Conservation (phyloP, 805 yeast species). For the Komagataella kurtzmanii region DNA sequence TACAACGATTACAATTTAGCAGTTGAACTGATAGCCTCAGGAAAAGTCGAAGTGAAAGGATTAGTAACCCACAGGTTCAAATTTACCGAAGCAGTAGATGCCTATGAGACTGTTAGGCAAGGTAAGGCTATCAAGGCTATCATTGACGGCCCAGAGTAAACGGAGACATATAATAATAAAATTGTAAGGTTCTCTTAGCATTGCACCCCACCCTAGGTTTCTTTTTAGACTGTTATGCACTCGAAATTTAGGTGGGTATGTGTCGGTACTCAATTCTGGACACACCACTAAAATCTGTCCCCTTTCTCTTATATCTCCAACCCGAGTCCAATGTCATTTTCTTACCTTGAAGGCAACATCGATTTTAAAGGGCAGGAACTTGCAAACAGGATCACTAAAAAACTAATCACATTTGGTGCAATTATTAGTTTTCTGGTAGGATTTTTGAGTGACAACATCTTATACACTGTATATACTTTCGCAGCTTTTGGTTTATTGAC, state of each 20-base stretch:
- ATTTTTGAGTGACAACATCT: conserved; percentile 29
- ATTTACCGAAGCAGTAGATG: conserved; percentile 62
- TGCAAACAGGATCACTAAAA: conserved; percentile 19
- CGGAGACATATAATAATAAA: not conserved
- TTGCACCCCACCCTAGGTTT: no score
- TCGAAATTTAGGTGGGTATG: not conserved
- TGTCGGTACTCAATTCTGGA: not conserved
- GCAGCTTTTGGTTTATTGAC: conserved; percentile 19
- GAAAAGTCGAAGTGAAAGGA: conserved; percentile 50
- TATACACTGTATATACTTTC: conserved; percentile 23
- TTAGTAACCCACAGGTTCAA: conserved; percentile 63
- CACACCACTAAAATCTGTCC: not conserved
- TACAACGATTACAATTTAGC: conserved; percentile 67
- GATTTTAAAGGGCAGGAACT: conserved; percentile 42
- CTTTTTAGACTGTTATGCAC: not conserved
- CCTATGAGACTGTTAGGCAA: conserved; percentile 55
- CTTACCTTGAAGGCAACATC: conserved; percentile 16
- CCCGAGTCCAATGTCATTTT: not conserved
- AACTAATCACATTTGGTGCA: conserved; percentile 17
- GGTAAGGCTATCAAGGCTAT: conserved; percentile 70
- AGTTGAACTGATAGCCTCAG: conserved; percentile 49
- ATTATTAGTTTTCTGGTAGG: conserved; percentile 34
- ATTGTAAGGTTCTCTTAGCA: not conserved
- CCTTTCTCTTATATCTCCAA: not conserved
- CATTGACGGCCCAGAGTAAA: conserved; percentile 60